These are phyloP conservation scores for Triticum monococcum DNA, from an alignment of 176 grass and related monocot genomes.

Conservation along the genomic window DNA sequence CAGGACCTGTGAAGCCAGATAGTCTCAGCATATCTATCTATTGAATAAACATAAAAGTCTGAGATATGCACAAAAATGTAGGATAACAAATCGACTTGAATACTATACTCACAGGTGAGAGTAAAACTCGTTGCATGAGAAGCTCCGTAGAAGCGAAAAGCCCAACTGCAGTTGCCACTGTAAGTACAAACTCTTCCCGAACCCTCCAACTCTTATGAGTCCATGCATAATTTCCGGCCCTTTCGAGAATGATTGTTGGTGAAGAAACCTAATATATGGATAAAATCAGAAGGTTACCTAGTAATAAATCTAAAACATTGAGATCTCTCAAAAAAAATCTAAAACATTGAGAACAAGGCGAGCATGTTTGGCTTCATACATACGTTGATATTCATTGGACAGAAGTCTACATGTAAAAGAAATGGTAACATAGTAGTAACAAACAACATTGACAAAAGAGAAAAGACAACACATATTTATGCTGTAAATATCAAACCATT, in stretches of 20 bases:
- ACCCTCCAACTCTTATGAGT: conserved; percentile 89
- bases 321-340: conserved; percentile 12
- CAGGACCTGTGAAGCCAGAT: conserved; percentile 60
- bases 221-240: conserved; percentile 93
- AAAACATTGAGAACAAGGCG: not conserved
- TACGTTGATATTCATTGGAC: not conserved
- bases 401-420: not conserved
- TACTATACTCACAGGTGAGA: conserved; percentile 69
- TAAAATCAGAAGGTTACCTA: conserved; percentile 7
- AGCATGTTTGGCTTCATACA: not conserved
- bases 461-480: not conserved
- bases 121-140: conserved; percentile 75
- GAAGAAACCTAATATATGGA: conserved; percentile 64
- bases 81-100: not conserved
- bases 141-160: conserved; percentile 92
- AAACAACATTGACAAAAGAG: not conserved
- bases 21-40: not conserved
- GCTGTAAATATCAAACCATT: not conserved
- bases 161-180: conserved; percentile 65
- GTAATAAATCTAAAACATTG: not conserved
- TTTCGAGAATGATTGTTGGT: conserved; percentile 85
- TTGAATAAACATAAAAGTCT: not conserved
- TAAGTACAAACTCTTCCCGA: conserved; percentile 77
- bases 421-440: not conserved
- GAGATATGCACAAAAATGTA: not conserved